Base-by-base conservation (phyloP, 1,139 yeast species). In the Hemisphaericaspora xylanilytica region DNA sequence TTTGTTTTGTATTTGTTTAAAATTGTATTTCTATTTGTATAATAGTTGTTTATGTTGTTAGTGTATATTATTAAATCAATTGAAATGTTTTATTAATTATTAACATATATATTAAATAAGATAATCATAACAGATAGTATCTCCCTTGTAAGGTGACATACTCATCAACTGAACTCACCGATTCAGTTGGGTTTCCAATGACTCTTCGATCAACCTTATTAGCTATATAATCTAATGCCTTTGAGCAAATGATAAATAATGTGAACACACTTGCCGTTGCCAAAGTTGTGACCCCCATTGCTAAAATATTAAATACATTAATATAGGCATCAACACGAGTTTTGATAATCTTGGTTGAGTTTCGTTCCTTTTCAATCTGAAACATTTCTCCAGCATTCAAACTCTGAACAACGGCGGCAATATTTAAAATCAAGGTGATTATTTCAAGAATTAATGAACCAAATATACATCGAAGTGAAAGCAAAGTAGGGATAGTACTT, bases 281-380 rank as follows among this genome's bases (percentile, higher is more conserved):
- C 6, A 50, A 25, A 5, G 43, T 22, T 20, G 57, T 49, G 16
- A 51, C 43, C 1, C 45, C 29, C 37, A 55, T 32, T 0, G 48
- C 33, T 3, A 47, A 13, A 22, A 52, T 42, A 5, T 50, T 41
- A 28, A 56, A 46, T 1, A 49, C 39, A 33, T 45, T 55, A 20
- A 55, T 45, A 39, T 48, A 48, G 0, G 46, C 34, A 1, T 72
- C 63, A 6, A 67, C 61, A 28, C 66, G 58, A 2, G 54, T 53
- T 36, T 49, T 46, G 1, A 40, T 43, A 2, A 49, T 37, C 2
- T 33, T 33, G 1, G 43, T 44, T 16, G 38, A 30, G 2, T 43
- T 43, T 15, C 42, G 31, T 33, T 58, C 37, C 25, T 33, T 38
- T 39, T 58, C 64, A 36, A 51, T 49, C 51, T 58, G 59, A 38